These are phyloP conservation scores for Fistulinella cinereoalba DNA, from an alignment of 1,284 basidiomycete species.

Conservation along the genomic window DNA sequence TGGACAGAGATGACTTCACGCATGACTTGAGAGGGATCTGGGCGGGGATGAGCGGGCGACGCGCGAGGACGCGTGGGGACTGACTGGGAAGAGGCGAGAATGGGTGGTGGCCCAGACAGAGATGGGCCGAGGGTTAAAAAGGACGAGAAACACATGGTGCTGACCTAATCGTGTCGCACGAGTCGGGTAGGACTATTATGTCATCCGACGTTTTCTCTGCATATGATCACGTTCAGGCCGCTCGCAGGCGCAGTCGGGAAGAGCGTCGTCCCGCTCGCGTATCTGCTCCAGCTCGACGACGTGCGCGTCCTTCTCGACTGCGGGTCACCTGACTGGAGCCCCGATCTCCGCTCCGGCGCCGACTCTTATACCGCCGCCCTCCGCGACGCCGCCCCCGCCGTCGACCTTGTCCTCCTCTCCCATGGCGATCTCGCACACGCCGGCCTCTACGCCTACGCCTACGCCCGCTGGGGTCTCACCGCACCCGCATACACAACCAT, in stretches of 20 bases:
- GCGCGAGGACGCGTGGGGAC: constrained; percentile 32
- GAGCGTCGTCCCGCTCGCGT: constrained; percentile 66
- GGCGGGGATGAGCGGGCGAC: constrained; percentile 8
- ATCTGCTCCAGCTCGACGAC: constrained; percentile 93
- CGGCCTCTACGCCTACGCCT: constrained; percentile 89
- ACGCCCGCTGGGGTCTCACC: constrained; percentile 82
- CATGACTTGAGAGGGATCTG: constrained; percentile 45
- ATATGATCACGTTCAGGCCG: constrained; percentile 94
- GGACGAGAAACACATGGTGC: constrained; percentile 32
- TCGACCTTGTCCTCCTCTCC: constrained; percentile 88
- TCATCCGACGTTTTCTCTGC: constrained; percentile 1
- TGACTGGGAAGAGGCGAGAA: constrained; percentile 32
- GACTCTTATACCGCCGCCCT: constrained; percentile 60
- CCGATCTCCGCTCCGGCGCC: constrained; percentile 50
- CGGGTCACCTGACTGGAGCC: constrained; percentile 86
- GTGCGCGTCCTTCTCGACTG: constrained; percentile 93
- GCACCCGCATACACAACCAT: constrained; percentile 96
- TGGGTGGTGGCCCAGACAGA: constrained; percentile 29
- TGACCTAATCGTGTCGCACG: constrained; percentile 40
- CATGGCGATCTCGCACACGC: constrained; percentile 90
- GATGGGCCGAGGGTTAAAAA: constrained; percentile 41
- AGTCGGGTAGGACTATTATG: constrained; percentile 9
- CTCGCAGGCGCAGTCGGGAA: constrained; percentile 78
- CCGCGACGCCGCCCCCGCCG: constrained; percentile 62
- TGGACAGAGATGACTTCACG: constrained; percentile 94